phyloP scores from a whole-genome alignment of 2,329 filamentous ascomycete species.

The Thermothelomyces thermophilus region DNA sequence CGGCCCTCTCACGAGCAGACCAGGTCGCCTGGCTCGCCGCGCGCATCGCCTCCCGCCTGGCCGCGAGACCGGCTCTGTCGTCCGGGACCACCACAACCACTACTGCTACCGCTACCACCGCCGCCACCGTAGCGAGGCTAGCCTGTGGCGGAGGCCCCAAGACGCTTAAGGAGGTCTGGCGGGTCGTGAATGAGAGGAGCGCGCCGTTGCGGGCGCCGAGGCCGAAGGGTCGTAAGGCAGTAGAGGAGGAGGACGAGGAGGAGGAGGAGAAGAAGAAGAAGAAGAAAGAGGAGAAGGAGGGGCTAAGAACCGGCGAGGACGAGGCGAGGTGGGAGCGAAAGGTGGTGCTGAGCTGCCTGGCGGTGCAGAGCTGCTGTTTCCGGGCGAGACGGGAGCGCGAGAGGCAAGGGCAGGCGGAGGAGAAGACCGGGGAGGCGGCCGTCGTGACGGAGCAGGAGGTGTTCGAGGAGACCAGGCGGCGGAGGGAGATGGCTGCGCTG shows the following conservation, averaged over 20 bases:
- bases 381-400: conserved; percentile 32
- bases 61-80: conserved; percentile 24
- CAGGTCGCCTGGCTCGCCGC: conserved; percentile 43
- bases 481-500: conserved; percentile 46
- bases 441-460: conserved; percentile 35
- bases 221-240: conserved; percentile 15
- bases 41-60: conserved; percentile 39
- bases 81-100: not conserved
- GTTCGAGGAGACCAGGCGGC: conserved; percentile 39
- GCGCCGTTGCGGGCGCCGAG: conserved; percentile 42
- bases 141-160: conserved; percentile 34
- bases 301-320: conserved; percentile 35
- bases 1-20: conserved; percentile 44
- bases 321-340: conserved; percentile 37
- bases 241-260: conserved; percentile 41
- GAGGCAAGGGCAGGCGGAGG: conserved; percentile 14
- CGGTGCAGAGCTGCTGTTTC: conserved; percentile 41
- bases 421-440: conserved; percentile 20
- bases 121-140: conserved; percentile 23
- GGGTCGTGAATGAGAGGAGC: conserved; percentile 45
- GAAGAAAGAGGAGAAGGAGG: conserved; percentile 31
- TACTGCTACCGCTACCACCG: not conserved
- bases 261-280: conserved; percentile 25
- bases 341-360: conserved; percentile 37
- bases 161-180: conserved; percentile 52